phyloP scores from a whole-genome alignment of 495 filamentous ascomycete species.

The Tuber umbilicatum region DNA sequence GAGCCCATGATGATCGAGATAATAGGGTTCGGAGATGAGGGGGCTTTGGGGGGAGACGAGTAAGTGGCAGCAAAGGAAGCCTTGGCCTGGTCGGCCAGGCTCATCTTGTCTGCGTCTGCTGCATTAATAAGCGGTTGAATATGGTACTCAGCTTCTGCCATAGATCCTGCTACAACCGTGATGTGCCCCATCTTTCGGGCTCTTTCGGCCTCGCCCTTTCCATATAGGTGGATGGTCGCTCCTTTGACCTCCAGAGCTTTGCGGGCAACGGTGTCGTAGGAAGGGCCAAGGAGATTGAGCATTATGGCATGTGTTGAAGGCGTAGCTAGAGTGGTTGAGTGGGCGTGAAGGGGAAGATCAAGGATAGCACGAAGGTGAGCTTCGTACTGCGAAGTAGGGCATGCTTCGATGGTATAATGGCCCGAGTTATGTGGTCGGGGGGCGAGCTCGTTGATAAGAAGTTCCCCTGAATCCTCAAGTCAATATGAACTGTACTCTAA shows the following conservation, averaged over 20 bases:
- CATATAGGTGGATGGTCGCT: conserved; percentile 78
- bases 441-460: conserved; percentile 90
- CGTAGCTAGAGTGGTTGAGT: conserved; percentile 55
- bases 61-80: conserved; percentile 22
- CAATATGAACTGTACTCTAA: neutral
- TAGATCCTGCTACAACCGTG: conserved; percentile 63
- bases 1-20: conserved; percentile 93
- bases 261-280: conserved; percentile 61
- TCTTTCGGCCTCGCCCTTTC: conserved; percentile 74
- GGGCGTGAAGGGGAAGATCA: conserved; percentile 61
- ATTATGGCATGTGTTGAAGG: conserved; percentile 66
- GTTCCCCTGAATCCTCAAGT: conserved; percentile 42
- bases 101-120: conserved; percentile 48
- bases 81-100: conserved; percentile 44
- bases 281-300: conserved; percentile 91
- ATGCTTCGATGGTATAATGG: conserved; percentile 94
- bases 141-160: conserved; percentile 64
- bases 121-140: conserved; percentile 60
- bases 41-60: conserved; percentile 33
- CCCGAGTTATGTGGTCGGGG: conserved; percentile 93
- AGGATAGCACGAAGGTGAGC: conserved; percentile 83
- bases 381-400: conserved; percentile 79
- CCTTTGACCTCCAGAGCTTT: conserved; percentile 57
- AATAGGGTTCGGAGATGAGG: conserved; percentile 47
- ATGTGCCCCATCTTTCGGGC: conserved; percentile 95